Base-by-base conservation (phyloP, 495 filamentous ascomycete species). In the Lentithecium fluviatile region DNA sequence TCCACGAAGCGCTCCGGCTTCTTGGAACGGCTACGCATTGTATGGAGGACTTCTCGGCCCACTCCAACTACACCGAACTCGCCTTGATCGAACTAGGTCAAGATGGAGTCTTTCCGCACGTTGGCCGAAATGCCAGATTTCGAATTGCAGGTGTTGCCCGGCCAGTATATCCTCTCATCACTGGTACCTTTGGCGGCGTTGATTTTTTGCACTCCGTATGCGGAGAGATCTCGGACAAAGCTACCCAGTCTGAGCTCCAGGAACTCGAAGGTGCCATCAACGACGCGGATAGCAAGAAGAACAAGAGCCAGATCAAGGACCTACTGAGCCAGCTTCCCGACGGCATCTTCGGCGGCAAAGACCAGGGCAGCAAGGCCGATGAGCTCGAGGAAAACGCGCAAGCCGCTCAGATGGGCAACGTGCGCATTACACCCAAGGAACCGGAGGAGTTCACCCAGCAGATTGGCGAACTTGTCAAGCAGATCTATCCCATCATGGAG, bases 31-130 rank as follows among this genome's bases (percentile, higher is more conserved):
- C 87, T 3, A 79, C 88, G 51, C 91, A 96, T 76, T 95, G 90
- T 62, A 75, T 96, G n/a, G 91, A 96, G 79, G 91, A 96, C 69
- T 96, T 83, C 74, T 86, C 90, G 15, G 91, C 91, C 40, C 91
- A 95, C 72, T 94, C 89, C 56, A 96, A 96, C 75, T 96, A 95
- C 70, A 82, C 77, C 0, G 91, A 96, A 70, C 83, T 96, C 26
- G 88, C 86, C 42, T 78, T 96, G 34, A 89, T 91, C 62, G 90
- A 95, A 71, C 68, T 95, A 59, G 89, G 89, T 38, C 91, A 95
- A 75, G 74, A 73, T 2, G 80, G 36, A 38, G 36, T 94, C 40
- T 96, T 96, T 71, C 88, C 91, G 20, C 90, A 95, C 69, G 89
- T 95, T 56, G 91, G 91, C 29, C 80, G 86, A 47, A 69, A 78